These are phyloP conservation scores for Malus hybrid DNA, from an alignment of 331 rosid species.

Conservation along the genomic window DNA sequence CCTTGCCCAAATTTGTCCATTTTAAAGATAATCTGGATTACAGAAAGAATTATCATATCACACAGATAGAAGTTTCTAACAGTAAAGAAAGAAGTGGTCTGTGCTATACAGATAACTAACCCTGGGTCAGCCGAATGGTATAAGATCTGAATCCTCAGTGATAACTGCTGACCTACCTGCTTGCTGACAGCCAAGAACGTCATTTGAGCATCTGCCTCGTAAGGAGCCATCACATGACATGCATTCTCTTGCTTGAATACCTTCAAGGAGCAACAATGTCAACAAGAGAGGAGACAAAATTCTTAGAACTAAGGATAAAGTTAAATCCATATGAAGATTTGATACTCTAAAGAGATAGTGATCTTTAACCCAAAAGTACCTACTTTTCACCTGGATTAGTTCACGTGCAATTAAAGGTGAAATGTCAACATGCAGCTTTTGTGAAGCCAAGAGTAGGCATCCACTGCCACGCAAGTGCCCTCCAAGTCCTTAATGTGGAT, in stretches of 20 bases:
- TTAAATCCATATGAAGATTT: not conserved
- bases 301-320: not conserved
- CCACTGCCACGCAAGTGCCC: conserved; percentile 62
- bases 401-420: conserved; percentile 72
- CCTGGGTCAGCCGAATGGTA: conserved; percentile 91
- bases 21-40: conserved; percentile 75
- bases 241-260: conserved; percentile 77
- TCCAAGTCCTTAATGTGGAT: conserved; percentile 69
- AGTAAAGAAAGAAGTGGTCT: not conserved
- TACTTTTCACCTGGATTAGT: conserved; percentile 58
- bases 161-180: conserved; percentile 74
- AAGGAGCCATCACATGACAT: conserved; percentile 80
- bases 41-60: conserved; percentile 17
- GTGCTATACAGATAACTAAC: conserved; percentile 34
- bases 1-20: conserved; percentile 98
- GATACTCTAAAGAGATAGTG: conserved; percentile 6
- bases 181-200: conserved; percentile 74
- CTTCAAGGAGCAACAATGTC: conserved; percentile 26
- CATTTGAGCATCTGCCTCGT: conserved; percentile 98
- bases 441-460: conserved; percentile 97
- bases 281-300: not conserved
- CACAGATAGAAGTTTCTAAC: not conserved
- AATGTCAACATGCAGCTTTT: conserved; percentile 70
- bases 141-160: conserved; percentile 94
- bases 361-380: not conserved